Base-by-base conservation (phyloP, 768 basidiomycete genomes). In the Boletus rubescentipes region DNA sequence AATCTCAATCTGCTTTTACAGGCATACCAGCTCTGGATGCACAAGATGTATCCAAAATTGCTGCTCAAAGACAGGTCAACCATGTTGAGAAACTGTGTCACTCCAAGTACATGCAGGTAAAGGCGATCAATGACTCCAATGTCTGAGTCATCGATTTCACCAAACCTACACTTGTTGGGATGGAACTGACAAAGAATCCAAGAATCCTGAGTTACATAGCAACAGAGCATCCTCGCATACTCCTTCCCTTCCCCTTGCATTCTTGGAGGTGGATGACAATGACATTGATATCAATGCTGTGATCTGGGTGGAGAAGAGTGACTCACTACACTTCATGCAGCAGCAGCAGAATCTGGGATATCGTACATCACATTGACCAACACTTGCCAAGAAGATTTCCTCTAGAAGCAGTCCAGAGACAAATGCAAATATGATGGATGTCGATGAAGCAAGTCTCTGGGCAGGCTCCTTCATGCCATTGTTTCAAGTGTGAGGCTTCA, bases 1-100 rank as follows among this genome's bases (percentile, higher is more conserved):
- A 94, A 99, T 70, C 79, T 99, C 36, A 83, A 83, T 58, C 78
- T 89, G 36, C 73, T 98, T 14, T 75, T 98, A 49, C 83, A 86
- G 57, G 74, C 89, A 34, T 98, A 98, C 67, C 93, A 94, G 64
- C 89, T 93, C 63, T 99, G 97, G 97, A 81, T 93, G 4, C 97
- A 98, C 73, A 82, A 80, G 62, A 78, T 99, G 77, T 95, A 89
- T 66, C 97, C 97, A 6, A 92, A 89, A 64, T 86, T 83, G 5
- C 85, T 87, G 37, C 97, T 98, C 69, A 78, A 78, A 41, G 94
- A 97, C 64, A 96, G 0, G 84, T 96, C 6, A 74, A 83, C 31
- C 80, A 88, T 10, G 83, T 98, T 10, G 96, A 99, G 75, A 91
- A 87, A 61, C 70, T 97, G 11, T 97, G 92, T 65, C 89, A 90